Evolutionary conservation across 2,329 filamentous ascomycete genomes (phyloP).

Genomic region (Cordyceps cateniannulata): DNA sequence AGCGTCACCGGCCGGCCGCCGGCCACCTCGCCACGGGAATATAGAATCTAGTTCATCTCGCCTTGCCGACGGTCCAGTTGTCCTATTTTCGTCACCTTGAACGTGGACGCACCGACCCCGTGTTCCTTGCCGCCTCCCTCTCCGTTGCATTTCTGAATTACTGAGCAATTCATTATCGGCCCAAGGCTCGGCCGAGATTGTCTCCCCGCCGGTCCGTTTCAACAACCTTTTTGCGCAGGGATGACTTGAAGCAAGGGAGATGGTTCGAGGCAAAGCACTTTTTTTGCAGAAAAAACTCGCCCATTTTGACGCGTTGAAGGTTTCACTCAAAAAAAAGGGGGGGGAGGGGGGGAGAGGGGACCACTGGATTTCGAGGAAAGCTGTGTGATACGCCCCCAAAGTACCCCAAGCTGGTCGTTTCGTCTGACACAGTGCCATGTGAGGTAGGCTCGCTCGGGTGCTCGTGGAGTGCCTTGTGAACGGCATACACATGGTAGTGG

Average conservation of each 20-base stretch:
- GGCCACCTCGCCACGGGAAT: not conserved
- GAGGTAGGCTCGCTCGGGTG: not conserved
- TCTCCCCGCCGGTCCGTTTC: not conserved
- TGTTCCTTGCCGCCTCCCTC: slow-evolving; percentile 1
- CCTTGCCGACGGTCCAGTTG: not conserved
- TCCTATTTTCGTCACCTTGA: slow-evolving; percentile 2
- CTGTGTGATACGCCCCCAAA: not conserved
- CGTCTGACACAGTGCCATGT: not conserved
- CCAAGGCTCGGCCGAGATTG: not conserved
- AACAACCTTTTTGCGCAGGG: not conserved
- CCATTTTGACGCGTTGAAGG: not conserved
- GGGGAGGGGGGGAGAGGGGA: too few species aligned
- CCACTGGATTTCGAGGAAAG: not conserved
- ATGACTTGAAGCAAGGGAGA: not conserved
- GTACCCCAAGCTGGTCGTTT: not conserved
- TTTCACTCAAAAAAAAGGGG: slow-evolving; percentile 5
- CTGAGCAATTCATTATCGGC: not conserved
- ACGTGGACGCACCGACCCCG: slow-evolving; percentile 2
- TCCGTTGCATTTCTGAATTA: not conserved
- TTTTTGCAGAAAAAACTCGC: not conserved
- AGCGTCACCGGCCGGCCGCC: not conserved
- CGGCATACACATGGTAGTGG: not conserved
- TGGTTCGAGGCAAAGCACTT: not conserved
- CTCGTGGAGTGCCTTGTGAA: not conserved
- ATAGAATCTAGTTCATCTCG: not conserved